Evolutionary conservation across 164 flowering plant genomes (phyloP), one percentile per base, ranked within the genome.

Genomic region (Liquidambar formosana): DNA sequence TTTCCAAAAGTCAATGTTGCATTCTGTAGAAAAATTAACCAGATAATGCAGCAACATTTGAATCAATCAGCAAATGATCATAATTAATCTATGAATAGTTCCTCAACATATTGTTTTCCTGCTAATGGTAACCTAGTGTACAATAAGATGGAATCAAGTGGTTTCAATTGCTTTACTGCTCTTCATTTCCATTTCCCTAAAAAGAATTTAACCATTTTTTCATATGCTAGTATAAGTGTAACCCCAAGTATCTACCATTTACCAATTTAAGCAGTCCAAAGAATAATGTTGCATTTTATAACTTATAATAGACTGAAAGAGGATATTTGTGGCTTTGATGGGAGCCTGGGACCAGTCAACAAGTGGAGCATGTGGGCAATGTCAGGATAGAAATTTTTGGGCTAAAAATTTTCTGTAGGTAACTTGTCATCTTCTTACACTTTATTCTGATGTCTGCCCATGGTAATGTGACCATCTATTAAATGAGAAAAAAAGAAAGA

Each of bases 331-430:
- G 69, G 57, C 23, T n/a, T 54, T 63, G n/a, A n/a, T n/a, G n/a
- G n/a, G n/a, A n/a, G n/a, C 65, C 63, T 64, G 66, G 74, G 70
- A 64, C 77, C 68, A 70, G 65, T 61, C 57, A 65, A 59, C 23
- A 28, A 70, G 62, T 59, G 54, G 58, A 60, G 69, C 80, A 74
- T 68, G 80, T 71, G 75, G 61, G 47, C 9, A n/a, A 45, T 65
- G 80, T 71, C 77, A 68, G 75, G 49, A 26, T 15, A 59, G 62
- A 46, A 15, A 54, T 47, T 54, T 48, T 44, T n/a, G 44, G 52
- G 27, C n/a, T 43, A 18, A 43, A 5, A 1, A 25, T 41, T 61
- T 60, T 48, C 64, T 8, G 22, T 13, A 56, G 11, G 53, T 45
- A 67, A 43, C 23, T 59, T 68, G 71, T 61, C 48, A 2, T 45